Base-by-base conservation (phyloP, 306 rosid species). In the Elaeagnus macrophylla region DNA sequence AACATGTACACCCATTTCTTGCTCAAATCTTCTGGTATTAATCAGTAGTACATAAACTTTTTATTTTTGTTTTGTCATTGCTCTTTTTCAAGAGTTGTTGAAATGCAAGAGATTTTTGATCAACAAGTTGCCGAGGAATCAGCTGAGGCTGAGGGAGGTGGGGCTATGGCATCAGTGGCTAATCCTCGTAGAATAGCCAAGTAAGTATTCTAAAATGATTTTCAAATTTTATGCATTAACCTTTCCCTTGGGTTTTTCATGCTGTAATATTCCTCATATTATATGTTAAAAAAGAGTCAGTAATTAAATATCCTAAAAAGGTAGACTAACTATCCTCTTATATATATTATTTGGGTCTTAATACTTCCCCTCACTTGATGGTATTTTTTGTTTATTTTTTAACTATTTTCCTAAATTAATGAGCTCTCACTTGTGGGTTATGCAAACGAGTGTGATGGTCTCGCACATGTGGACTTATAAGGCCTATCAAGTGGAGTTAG, bases 111-210 rank as follows among this genome's bases (percentile, higher is more conserved):
- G 74, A 83, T 91, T 53, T 89, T 72, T 59, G 97, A 91, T 79
- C 85, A 86, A 75, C 97, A 86, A 75, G 68, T 87, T 80, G 96
- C 95, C 56, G 97, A 91, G 82, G 97, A 86, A 71, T 94, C 94
- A 60, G 96, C 96, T 16, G 97, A 91, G 76, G 96, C 94, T 59
- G 97, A 91, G 77, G 97, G 89, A 56, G 93, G 73, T 40, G 93
- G 82, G 52, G 93, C 79, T 48, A 67, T 80, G 79, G 89, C 88
- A 64, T 15, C 91, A 50, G 59, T 80, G 48, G 78, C 93, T 53
- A 84, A 82, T 81, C 89, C 93, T 65, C 94, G 72, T 48, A 82
- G 68, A 80, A 73, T 64, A 46, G 38, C 76, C 75, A 69, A 65
- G 97, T 91, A 80, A 69, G 40, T 69, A 51, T 51, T 75, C 55